Percentiles rank a stretch among this genome's conserved stretches.
phyloP scores from a whole-genome alignment of 2,329 filamentous ascomycete genomes.

The Cryphonectria japonica region DNA sequence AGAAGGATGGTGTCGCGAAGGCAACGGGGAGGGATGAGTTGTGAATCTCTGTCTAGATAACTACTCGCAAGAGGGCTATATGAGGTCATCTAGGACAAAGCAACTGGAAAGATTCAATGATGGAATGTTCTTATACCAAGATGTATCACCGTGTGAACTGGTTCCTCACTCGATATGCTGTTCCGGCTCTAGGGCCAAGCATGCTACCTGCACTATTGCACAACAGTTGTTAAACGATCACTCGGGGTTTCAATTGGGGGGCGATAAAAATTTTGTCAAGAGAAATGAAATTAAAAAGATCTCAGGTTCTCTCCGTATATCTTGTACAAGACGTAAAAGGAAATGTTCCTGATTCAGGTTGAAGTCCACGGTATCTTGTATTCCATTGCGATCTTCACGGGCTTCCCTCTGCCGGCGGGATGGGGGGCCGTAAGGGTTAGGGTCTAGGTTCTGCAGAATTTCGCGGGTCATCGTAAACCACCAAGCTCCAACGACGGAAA shows the following conservation, averaged over 20 bases:
- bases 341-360: neutral
- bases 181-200: neutral
- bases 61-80: neutral
- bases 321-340: neutral
- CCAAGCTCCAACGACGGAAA: constrained; percentile 1
- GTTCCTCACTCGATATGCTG: too few relatives aligned
- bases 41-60: constrained; percentile 46
- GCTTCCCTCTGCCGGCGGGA: too few relatives aligned
- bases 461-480: constrained; percentile 6
- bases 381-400: too few relatives aligned
- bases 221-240: neutral
- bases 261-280: too few relatives aligned
- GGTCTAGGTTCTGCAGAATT: constrained; percentile 9
- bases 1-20: constrained; percentile 59
- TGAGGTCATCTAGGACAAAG: neutral
- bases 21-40: constrained; percentile 76
- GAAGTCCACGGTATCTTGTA: neutral
- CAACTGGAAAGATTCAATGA: neutral
- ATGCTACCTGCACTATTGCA: neutral
- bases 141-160: neutral
- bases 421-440: neutral
- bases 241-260: too few relatives aligned
- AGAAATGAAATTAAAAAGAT: neutral
- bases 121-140: neutral
- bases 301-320: neutral